Evolutionary conservation across 2,329 filamentous ascomycete species (phyloP).

Genomic region (Xylogone sp.): DNA sequence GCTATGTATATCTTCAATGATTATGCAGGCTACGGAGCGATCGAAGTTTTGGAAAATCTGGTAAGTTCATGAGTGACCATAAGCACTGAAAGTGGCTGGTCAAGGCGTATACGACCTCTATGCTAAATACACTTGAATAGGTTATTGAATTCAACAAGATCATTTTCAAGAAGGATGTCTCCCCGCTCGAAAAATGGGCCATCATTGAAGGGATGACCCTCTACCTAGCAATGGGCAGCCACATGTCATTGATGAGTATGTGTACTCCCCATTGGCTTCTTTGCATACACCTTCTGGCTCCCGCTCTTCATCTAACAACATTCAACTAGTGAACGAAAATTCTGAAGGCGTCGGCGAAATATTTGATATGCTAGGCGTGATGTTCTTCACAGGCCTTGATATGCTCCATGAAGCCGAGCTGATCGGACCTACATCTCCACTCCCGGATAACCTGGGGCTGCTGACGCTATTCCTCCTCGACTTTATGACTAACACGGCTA

Average conservation of each 20-base stretch:
- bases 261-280: not conserved
- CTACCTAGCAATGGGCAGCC: conserved; percentile 8
- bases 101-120: too few species aligned
- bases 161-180: conserved; percentile 14
- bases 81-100: not conserved
- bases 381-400: conserved; percentile 51
- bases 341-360: conserved; percentile 7
- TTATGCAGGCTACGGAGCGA: conserved; percentile 15
- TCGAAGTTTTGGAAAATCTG: conserved; percentile 14
- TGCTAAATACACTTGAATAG: conserved; percentile 3
- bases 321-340: conserved; percentile 12
- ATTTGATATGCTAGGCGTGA: conserved; percentile 53
- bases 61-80: conserved; percentile 1
- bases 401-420: conserved; percentile 36
- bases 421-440: conserved; percentile 35
- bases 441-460: conserved; percentile 41
- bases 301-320: not conserved
- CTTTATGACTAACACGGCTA: conserved; percentile 42
- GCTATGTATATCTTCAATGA: conserved; percentile 18
- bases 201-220: conserved; percentile 13
- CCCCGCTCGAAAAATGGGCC: conserved; percentile 16
- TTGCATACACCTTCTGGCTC: too few species aligned
- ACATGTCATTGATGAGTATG: conserved; percentile 9
- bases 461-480: conserved; percentile 42
- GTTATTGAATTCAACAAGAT: conserved; percentile 9